phyloP scores from a whole-genome alignment of 2,329 filamentous ascomycete species.

The Ophiostoma sp. region DNA sequence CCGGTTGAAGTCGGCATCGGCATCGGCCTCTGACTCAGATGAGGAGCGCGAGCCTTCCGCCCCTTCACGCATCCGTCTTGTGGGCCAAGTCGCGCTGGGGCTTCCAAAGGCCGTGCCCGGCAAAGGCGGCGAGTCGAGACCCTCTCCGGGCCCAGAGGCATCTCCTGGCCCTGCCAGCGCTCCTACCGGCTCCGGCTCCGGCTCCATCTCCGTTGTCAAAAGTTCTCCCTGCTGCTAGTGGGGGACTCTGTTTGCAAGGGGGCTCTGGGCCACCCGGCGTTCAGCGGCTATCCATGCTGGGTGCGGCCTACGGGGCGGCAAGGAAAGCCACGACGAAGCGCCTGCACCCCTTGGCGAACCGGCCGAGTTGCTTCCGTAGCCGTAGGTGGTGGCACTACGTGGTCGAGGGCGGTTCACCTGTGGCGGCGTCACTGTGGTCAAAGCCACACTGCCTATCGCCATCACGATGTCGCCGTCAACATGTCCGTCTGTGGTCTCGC shows the following conservation, averaged over 20 bases:
- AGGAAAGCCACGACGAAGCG: slow-evolving; percentile 21
- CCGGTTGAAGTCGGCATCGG: too few species aligned
- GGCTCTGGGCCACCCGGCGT: slow-evolving; percentile 9
- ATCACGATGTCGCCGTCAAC: background rate
- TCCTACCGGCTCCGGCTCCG: background rate
- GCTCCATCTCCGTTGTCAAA: background rate
- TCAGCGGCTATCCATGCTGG: slow-evolving; percentile 22
- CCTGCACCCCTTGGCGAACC: slow-evolving; percentile 9
- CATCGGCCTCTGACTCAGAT: background rate
- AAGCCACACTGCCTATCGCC: background rate
- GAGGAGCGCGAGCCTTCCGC: background rate
- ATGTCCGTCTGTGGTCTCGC: background rate
- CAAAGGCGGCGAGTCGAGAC: background rate
- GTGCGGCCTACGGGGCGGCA: slow-evolving; percentile 24
- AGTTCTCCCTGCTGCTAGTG: slow-evolving; percentile 18
- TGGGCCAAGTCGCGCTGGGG: background rate
- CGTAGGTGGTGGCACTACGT: background rate
- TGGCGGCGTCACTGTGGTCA: background rate
- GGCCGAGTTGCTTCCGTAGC: background rate
- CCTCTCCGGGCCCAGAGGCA: background rate
- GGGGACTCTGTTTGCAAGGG: slow-evolving; percentile 17
- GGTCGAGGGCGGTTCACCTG: background rate
- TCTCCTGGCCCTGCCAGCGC: background rate
- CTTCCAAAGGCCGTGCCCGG: background rate
- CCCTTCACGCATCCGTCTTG: background rate